Base-by-base conservation (phyloP, 192 early-diverging fungal genomes). In the Entomortierella parvispora region DNA sequence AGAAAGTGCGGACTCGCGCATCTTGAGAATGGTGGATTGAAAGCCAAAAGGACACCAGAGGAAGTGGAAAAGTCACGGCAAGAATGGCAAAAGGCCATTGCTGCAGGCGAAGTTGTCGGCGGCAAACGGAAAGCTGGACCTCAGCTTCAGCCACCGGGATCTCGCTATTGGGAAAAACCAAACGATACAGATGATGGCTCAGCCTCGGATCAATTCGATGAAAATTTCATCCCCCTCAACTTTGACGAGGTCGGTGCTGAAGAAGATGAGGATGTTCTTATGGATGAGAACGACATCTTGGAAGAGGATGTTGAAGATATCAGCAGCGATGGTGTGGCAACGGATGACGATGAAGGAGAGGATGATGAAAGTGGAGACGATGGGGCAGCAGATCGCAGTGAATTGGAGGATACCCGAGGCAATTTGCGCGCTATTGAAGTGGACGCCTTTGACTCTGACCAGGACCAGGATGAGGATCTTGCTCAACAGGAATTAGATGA, bases 1-100 rank as follows among this genome's bases (percentile, higher is more conserved):
- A 78, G 68, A 18, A 86, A 84, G 22, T 93, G 91, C 61, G 82
- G 82, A 6, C 70, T 90, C 65, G 87, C 90, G 3, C 91, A 92
- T 80, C 56, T 85, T 0, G 81, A 67, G 23, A 62, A 71, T 54
- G 55, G 69, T 9, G 48, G 65, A 22, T 23, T 65, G 50, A 58
- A 54, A 28, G 46, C 57, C 23, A 63, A 74, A 48, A 59, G 31
- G 57, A 66, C 51, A 23, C 26, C 65, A 17, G 58, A 53, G 28
- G 70, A 66, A 34, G 46, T 65, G 31, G 46, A 52, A 53, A 68
- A 64, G 25, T 68, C 37, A 26, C 50, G 10, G 20, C 49, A 68
- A 29, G 40, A 46, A 42, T 80, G 42, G 11, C 26, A 60, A 22
- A 33, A 64, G 18, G 46, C 23, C 10, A 15, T 22, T 32, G 28